Evolutionary conservation across 2,329 filamentous ascomycete species (phyloP), one percentile per base, ranked within the genome.

Genomic region (Fusarium burgessii): DNA sequence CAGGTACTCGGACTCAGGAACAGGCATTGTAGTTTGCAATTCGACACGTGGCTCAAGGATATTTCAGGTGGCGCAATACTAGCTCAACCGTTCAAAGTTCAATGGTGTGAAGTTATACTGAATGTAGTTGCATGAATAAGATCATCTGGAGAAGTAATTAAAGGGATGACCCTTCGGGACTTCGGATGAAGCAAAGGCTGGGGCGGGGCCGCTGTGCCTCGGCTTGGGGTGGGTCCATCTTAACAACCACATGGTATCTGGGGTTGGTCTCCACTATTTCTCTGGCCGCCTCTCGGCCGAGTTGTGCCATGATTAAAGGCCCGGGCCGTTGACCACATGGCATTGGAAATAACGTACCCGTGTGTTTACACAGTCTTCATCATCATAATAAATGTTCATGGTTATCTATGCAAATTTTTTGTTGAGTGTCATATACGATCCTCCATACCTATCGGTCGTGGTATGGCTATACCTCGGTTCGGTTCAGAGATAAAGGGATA

Each of bases 1-100:
- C 73, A 98, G 80, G 77, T 94, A 97, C 67, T 93, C 87, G 56
- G 90, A 91, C 74, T 90, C 90, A 11, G 91, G 87, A 54, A 94
- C 80, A 35, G 91, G 82, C 92, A 94, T 95, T 46, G 42, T 27
- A 27, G 57, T 43, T 29, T 29, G 43, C 13, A n/a, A 41, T 36
- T 49, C 27, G 36, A 4, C 35, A 68, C 51, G 63, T 40, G 11
- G 38, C 23, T 47, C 15, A 40, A 42, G 25, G 9, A n/a, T 27
- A 20, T 27, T 25, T 13, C 27, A 54, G 14, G 47, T 35, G 20
- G 18, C 20, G 17, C 32, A 50, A 50, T 18, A 25, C 20, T 8
- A n/a, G 3, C 12, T 14, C 17, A 36, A 12, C 36, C 36, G 33
- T 15, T 9, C 17, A 15, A 17, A 36, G 25, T 7, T 7, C 7